Percentiles rank a stretch among this genome's conserved stretches.
phyloP scores from a whole-genome alignment of 495 filamentous ascomycete genomes.

The Xylaria acuta region DNA sequence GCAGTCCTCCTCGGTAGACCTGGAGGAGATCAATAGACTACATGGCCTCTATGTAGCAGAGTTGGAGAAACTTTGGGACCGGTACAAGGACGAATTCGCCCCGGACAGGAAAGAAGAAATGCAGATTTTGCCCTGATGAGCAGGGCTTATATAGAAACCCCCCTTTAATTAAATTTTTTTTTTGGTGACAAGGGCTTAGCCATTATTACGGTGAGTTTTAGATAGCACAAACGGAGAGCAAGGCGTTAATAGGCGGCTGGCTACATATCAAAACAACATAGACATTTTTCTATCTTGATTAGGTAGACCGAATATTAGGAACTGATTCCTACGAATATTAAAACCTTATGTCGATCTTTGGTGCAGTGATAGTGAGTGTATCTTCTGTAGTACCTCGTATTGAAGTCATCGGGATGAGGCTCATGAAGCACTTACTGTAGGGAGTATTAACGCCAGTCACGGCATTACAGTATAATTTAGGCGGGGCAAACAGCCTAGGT shows the following conservation, averaged over 20 bases:
- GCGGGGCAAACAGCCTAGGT: neutral
- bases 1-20: conserved; percentile 54
- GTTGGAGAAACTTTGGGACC: conserved; percentile 81
- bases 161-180: too few relatives aligned
- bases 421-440: neutral
- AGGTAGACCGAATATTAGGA: neutral
- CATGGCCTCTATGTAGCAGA: conserved; percentile 81
- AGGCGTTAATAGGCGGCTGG: neutral
- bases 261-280: neutral
- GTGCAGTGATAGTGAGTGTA: neutral
- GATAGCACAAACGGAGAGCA: neutral
- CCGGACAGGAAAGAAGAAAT: conserved; percentile 73
- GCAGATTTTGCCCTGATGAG: conserved; percentile 73
- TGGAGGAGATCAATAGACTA: conserved; percentile 77
- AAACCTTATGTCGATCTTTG: neutral
- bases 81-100: conserved; percentile 87
- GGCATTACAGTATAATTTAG: neutral
- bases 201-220: neutral
- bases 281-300: neutral
- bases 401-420: neutral
- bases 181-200: neutral
- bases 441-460: neutral
- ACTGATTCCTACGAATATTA: neutral
- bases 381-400: neutral
- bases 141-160: neutral